Evolutionary conservation across 768 basidiomycete genomes (phyloP), one percentile per base, ranked within the genome.

Genomic region (Suillus placidus): DNA sequence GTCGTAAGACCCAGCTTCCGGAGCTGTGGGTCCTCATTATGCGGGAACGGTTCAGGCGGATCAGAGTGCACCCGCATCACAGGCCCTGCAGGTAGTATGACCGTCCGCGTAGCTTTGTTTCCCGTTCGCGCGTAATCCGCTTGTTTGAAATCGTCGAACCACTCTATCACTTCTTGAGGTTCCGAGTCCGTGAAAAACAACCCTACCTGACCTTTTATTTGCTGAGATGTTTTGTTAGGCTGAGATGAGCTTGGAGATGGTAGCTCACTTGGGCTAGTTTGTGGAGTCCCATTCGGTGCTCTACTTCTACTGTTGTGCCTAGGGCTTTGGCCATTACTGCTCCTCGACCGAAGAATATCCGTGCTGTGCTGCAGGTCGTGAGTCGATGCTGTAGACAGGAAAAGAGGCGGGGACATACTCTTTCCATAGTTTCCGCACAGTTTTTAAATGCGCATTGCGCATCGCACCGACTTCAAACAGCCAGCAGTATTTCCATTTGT

Each of bases 301-400:
- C 97, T 68, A 92, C 91, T 76, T 93, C 96, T 47, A 85, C 83
- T 7, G 94, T 92, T 47, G 87, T 86, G 5, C 97, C 97, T 18
- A 99, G 84, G 49, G 95, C 97, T 77, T 97, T 98, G 32, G 94
- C 93, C 93, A 99, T 97, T 34, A 99, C 94, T 12, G 90, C 87
- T 54, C 87, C 86, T 72, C 88, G 84, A 18, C 92, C 93, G 80
- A 96, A 94, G 77, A 95, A 96, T 79, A 97, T 87, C 70, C 95
- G 88, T 63, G 93, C 95, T 67, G 94, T 88, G 68, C 94, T 95
- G 66, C 69, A 51, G 30, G 63, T 34, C 20, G 6, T 60, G 47
- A 61, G 61, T 51, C 34, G 0, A 37, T 56, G 30, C 23, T 60
- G 26, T 32, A 20, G 62, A 37, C 34, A 10, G 66, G 12, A 34